Base-by-base conservation (phyloP, 352 stramenopile species). In the Globisporangium nodosum region DNA sequence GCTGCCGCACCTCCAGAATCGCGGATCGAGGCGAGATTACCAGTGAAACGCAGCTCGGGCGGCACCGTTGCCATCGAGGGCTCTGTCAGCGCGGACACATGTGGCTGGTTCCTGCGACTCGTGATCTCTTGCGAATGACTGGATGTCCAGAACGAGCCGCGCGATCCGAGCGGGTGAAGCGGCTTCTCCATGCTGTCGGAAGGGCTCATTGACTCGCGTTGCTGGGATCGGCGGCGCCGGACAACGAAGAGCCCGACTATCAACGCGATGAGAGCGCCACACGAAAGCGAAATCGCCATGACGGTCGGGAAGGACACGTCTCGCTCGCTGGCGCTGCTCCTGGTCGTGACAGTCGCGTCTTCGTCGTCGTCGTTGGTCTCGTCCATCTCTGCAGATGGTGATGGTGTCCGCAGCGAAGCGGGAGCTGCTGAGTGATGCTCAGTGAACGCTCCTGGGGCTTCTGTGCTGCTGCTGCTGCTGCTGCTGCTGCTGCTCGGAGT, bases 241-340 rank as follows among this genome's bases (percentile, higher is more conserved):
- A 63, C 46, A 35, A 63, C 46, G 31, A 52, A 58, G 40, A 54
- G 50, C 4, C 58, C 58, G 21, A 58, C 56, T 5, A 42, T 54
- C 21, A 63, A 24, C 35, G 50, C 31, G 49, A 58, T 51, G 21
- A 53, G 37, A 37, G 24, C 43, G 9, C 39, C 58, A 18, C 58
- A 63, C 21, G 45, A 58, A 31, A 80, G 37, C 21, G 61, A 55
- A 2, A 75, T 33, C 21, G 39, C 40, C 21, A 61, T 54, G 48
- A 61, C 48, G 11, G 24, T 31, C 20, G 39, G 48, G 12, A 51
- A 54, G 3, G 56, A 61, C 0, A 16, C 5, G 24, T 56, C 49
- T 6, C 39, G 47, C 15, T 46, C 42, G n/a, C 49, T 37, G 7
- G 18, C 43, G 8, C 37, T 18, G 12, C 15, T 31, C 30, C 20